Percentiles rank a stretch among this genome's conserved stretches.
Conservation (phyloP, 306 rosid genomes). For the Carpinus fangiana region DNA sequence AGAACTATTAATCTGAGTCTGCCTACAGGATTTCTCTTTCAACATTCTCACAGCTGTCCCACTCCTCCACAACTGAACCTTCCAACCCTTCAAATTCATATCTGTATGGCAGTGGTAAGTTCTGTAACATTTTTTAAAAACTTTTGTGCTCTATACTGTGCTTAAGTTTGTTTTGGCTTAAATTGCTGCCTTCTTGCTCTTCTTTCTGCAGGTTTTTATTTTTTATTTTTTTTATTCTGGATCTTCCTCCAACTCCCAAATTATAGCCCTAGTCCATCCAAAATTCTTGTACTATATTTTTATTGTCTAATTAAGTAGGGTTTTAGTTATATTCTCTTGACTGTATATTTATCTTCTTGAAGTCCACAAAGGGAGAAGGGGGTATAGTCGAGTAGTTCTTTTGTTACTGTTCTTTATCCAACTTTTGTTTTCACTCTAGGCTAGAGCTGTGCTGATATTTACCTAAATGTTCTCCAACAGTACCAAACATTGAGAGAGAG, state of each 20-base stretch:
- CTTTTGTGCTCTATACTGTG: not conserved
- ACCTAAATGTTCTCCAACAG: not conserved
- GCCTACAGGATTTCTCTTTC: not conserved
- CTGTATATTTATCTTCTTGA: not conserved
- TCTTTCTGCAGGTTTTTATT: not conserved
- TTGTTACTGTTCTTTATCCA: not conserved
- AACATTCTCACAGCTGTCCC: not conserved
- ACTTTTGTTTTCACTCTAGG: slow-evolving; percentile 10
- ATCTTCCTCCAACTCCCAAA: not conserved
- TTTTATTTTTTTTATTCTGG: not conserved
- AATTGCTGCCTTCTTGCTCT: not conserved
- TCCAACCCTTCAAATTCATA: not conserved
- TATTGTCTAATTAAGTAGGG: not conserved
- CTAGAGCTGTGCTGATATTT: not conserved
- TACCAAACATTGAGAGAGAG: not conserved
- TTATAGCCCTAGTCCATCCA: not conserved
- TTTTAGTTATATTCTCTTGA: not conserved
- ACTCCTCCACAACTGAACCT: not conserved
- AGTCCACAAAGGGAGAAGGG: not conserved
- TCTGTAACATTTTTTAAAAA: not conserved
- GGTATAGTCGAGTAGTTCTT: not conserved
- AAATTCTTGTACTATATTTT: not conserved
- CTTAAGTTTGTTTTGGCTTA: not conserved
- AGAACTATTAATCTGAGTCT: not conserved
- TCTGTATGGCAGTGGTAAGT: slow-evolving; percentile 12